phyloP scores from a whole-genome alignment of 768 basidiomycete genomes.

The Tulasnella calospora region DNA sequence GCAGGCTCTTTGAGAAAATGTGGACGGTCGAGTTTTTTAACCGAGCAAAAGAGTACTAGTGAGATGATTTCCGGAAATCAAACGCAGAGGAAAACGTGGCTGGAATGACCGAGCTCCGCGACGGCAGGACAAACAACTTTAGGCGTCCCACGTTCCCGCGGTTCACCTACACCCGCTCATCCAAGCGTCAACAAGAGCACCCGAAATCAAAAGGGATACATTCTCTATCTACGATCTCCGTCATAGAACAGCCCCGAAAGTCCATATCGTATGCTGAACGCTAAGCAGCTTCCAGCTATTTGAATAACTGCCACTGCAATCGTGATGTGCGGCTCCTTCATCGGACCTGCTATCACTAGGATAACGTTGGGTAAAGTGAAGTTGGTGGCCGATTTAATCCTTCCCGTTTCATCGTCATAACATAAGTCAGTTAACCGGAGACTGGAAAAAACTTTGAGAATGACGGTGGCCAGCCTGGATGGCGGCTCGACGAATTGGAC shows the following conservation, averaged over 20 bases:
- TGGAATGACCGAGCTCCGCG: too few species aligned
- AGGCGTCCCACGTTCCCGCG: background rate
- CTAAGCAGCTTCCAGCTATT: conserved; percentile 70
- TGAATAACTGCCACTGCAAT: conserved; percentile 68
- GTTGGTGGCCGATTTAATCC: conserved; percentile 72
- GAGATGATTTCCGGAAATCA: too few species aligned
- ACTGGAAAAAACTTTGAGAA: conserved; percentile 55
- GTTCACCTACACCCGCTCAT: background rate
- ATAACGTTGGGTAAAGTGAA: conserved; percentile 87
- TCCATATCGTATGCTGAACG: conserved; percentile 86
- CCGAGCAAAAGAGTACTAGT: too few species aligned
- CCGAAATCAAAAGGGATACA: background rate
- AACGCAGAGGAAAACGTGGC: too few species aligned
- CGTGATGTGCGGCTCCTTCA: conserved; percentile 78
- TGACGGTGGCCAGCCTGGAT: conserved; percentile 47
- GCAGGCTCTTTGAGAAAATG: too few species aligned
- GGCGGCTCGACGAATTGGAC: conserved; percentile 57
- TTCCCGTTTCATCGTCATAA: conserved; percentile 45
- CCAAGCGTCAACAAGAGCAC: too few species aligned
- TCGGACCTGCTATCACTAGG: conserved; percentile 72
- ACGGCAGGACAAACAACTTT: background rate
- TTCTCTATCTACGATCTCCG: conserved; percentile 66
- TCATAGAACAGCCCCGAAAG: conserved; percentile 86
- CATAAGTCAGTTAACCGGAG: conserved; percentile 66
- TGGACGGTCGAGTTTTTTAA: too few species aligned